Percentiles rank a stretch among this genome's conserved stretches.
Evolutionary conservation across 2,329 filamentous ascomycete species (phyloP).

Genomic region (Phaeosphaeria sp.): DNA sequence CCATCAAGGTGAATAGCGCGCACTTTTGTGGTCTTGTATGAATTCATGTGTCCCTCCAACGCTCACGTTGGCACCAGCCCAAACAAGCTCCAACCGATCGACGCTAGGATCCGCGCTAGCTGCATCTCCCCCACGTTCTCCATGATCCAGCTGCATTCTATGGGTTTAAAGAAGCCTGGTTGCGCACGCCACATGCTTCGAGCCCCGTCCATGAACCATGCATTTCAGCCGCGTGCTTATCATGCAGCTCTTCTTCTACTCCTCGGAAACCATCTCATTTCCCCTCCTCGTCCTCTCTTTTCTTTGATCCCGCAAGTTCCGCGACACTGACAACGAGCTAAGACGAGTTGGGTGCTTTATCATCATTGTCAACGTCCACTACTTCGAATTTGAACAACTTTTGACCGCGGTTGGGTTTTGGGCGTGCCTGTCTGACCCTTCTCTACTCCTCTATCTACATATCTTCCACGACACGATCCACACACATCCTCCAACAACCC

Average conservation of each 20-base stretch:
- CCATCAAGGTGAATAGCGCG: background rate
- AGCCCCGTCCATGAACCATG: too few relatives aligned
- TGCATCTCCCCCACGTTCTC: conserved; percentile 1
- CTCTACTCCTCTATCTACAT: too few relatives aligned
- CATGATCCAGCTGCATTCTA: background rate
- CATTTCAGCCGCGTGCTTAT: too few relatives aligned
- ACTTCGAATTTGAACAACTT: background rate
- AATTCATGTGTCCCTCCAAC: background rate
- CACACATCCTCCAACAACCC: too few relatives aligned
- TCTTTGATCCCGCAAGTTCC: too few relatives aligned
- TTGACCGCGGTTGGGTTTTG: too few relatives aligned
- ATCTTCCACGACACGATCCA: too few relatives aligned
- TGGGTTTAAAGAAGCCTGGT: background rate
- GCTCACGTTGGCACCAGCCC: background rate
- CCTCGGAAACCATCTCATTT: too few relatives aligned
- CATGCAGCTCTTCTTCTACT: background rate
- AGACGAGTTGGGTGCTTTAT: conserved; percentile 24
- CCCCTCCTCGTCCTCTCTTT: conserved; percentile 7
- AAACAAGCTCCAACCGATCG: conserved; percentile 12
- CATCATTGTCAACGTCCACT: conserved; percentile 12
- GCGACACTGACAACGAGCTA: too few relatives aligned
- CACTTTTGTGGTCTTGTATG: background rate
- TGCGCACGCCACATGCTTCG: background rate
- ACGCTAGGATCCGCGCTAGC: conserved; percentile 12
- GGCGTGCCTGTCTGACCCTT: background rate